Evolutionary conservation across 2,329 filamentous ascomycete species (phyloP), one percentile per base, ranked within the genome.

Genomic region (Pestalotiopsis sp.): DNA sequence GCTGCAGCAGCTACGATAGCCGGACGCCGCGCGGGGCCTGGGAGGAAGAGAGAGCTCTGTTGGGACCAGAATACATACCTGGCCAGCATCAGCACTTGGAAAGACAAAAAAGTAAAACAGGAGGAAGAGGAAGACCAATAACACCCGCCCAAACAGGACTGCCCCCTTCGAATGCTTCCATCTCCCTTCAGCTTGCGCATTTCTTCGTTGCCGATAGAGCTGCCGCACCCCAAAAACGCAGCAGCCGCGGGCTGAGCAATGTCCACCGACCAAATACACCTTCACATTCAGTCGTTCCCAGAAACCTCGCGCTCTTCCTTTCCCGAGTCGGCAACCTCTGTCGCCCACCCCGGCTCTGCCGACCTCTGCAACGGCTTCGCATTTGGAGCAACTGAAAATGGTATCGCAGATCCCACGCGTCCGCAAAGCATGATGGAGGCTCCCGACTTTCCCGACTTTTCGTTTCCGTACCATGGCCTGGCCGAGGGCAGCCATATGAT

Each of bases 391-490:
- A 72, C 77, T 49, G 74, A 78, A 70, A 78, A 81, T 71, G 73
- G 72, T 49, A 69, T 81, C 67, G 72, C 75, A 63, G 76, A 72
- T 71, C 78, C 78, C 58, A 72, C 73, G 64, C 72, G 74, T 56
- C 72, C 75, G 38, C 78, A 78, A 70, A 74, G 73, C 71, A 74
- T 84, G 73, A 83, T 86, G 73, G 83, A 86, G 71, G 73, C 80
- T 41, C 78, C 83, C 17, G 83, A 85, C 64, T 89, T 89, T 73
- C 80, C 81, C 70, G 84, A 87, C 70, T 89, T 88, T 73, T 78
- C 83, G 25, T 89, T 88, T 72, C 75, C 84, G 3, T 89, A 85
- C 73, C 80, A 83, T 72, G 78, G 78, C 60, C 75, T 85, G 11
- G 70, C 80, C 27, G 83, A 83, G 67, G 81, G 82, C 70, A 76